phyloP scores from a whole-genome alignment of 805 yeast genomes.

The Starmerella sp. region DNA sequence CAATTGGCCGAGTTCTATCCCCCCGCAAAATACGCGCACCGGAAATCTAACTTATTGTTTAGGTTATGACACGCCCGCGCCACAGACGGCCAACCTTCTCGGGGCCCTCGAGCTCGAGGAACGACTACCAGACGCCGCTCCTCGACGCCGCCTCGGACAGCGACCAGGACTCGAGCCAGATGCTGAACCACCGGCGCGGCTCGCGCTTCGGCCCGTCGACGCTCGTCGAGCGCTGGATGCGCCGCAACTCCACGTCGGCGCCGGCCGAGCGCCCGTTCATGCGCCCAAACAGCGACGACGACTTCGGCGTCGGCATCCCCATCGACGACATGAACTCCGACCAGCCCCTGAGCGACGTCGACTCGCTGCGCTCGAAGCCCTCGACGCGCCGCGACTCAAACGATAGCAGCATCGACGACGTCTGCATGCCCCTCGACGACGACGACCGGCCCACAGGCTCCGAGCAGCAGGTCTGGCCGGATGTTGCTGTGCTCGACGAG shows the following conservation, averaged over 20 bases:
- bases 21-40: neutral
- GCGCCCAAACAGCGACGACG: conserved; percentile 9
- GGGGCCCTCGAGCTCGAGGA: conserved; percentile 3
- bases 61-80: conserved; percentile 14
- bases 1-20: neutral
- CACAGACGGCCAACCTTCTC: conserved; percentile 19
- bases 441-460: conserved; percentile 23
- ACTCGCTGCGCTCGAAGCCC: conserved; percentile 41
- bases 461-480: conserved; percentile 58
- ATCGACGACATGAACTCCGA: conserved; percentile 11
- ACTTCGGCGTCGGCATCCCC: conserved; percentile 21
- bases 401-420: conserved; percentile 77
- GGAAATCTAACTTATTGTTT: neutral
- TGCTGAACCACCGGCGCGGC: conserved; percentile 11
- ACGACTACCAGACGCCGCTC: neutral
- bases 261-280: conserved; percentile 9
- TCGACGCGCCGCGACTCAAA: conserved; percentile 45
- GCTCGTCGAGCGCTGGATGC: conserved; percentile 24
- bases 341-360: conserved; percentile 4
- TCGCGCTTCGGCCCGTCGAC: conserved; percentile 9
- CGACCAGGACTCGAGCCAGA: conserved; percentile 7
- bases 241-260: conserved; percentile 14
- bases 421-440: conserved; percentile 69
- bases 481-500: conserved; percentile 59
- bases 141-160: neutral